phyloP scores from a whole-genome alignment of 768 basidiomycete genomes.

The Tremella fuciformis region DNA sequence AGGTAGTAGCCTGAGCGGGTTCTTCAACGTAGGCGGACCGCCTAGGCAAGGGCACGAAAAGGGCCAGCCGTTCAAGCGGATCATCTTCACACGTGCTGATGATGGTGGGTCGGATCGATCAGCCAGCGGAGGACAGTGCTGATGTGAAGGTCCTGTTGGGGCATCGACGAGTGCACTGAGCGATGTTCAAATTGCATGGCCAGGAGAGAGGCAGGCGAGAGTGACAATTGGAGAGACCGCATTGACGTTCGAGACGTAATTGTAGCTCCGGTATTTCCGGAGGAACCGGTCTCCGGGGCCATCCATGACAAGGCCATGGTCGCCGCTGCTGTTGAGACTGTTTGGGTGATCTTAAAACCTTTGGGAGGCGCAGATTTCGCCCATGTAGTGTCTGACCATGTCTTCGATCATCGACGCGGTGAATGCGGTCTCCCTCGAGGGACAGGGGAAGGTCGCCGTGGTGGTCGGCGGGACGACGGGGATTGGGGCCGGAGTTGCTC shows the following conservation, averaged over 20 bases:
- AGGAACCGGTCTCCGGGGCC: too few relatives aligned
- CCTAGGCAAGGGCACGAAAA: conserved; percentile 76
- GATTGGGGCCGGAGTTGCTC: conserved; percentile 15
- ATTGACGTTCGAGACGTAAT: conserved; percentile 77
- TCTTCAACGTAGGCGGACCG: conserved; percentile 83
- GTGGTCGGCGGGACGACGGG: conserved; percentile 22
- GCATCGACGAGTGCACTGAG: conserved; percentile 64
- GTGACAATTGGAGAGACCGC: conserved; percentile 76
- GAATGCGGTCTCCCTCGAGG: neutral
- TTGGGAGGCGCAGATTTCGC: too few relatives aligned
- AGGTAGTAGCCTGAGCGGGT: conserved; percentile 78
- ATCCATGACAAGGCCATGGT: too few relatives aligned
- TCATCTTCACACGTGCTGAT: conserved; percentile 78
- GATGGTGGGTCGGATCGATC: conserved; percentile 60
- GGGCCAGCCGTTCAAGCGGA: conserved; percentile 82
- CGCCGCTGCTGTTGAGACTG: too few relatives aligned
- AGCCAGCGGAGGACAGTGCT: conserved; percentile 39
- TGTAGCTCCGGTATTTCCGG: too few relatives aligned
- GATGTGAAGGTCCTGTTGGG: conserved; percentile 58
- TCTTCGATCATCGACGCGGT: neutral
- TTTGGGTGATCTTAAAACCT: too few relatives aligned
- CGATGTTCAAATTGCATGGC: conserved; percentile 78
- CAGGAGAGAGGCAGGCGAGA: conserved; percentile 74
- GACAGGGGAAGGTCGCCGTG: conserved; percentile 6
- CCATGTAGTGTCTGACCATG: too few relatives aligned